Conservation (phyloP, 225 moss, liverwort and hornwort genomes). For the Physcomitrellopsis africana region DNA sequence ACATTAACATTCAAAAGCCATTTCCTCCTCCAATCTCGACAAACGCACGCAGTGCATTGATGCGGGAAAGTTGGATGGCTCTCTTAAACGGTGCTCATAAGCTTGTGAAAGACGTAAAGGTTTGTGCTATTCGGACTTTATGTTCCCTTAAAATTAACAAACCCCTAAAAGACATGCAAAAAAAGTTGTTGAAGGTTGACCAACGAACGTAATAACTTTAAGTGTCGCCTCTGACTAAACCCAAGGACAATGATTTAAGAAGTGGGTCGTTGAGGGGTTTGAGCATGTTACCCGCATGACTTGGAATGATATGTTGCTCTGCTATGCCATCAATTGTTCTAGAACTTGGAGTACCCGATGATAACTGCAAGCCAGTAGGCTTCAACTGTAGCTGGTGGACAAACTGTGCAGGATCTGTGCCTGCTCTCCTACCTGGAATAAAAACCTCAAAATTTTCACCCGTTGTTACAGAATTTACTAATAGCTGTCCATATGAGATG, state of each 20-base stretch:
- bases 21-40: conserved; percentile 21
- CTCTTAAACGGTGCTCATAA: conserved; percentile 11
- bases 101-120: conserved; percentile 13
- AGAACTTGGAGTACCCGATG: conserved; percentile 29
- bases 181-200: conserved; percentile 20
- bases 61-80: conserved; percentile 5
- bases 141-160: background rate
- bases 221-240: conserved; percentile 3
- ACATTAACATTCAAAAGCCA: conserved; percentile 15
- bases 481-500: conserved; percentile 67
- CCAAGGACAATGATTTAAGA: conserved; percentile 5
- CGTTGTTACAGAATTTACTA: conserved; percentile 41
- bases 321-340: conserved; percentile 31
- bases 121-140: conserved; percentile 2
- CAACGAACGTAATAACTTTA: conserved; percentile 11
- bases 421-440: conserved; percentile 45
- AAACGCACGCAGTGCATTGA: background rate
- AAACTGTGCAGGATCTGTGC: conserved; percentile 59
- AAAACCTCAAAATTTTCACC: conserved; percentile 34
- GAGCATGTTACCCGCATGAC: conserved; percentile 57
- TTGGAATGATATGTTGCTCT: conserved; percentile 55
- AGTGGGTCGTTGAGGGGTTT: background rate
- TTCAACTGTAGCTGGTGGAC: conserved; percentile 32
- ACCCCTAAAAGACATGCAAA: background rate
- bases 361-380: conserved; percentile 29